These are phyloP conservation scores for Prototheca wickerhamii DNA, from an alignment of 163 green algal genomes.

Conservation along the genomic window DNA sequence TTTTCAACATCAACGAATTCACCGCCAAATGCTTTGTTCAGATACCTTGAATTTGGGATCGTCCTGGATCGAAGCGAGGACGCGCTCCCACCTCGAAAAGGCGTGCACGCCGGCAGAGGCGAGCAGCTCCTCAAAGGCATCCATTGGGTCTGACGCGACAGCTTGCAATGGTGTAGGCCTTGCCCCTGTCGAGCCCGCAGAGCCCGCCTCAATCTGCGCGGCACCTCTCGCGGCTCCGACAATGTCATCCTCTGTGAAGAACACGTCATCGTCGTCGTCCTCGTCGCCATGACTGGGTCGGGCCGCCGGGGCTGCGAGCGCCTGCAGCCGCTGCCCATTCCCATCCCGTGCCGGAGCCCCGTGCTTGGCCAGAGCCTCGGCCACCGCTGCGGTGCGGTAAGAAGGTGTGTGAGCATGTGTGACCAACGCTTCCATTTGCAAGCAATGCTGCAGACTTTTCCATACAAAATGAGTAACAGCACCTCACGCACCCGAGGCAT, in stretches of 20 bases:
- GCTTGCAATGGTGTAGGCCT: background rate
- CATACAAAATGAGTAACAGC: too few species aligned
- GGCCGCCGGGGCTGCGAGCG: background rate
- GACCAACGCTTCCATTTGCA: background rate
- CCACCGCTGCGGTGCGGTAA: background rate
- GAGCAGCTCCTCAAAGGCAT: slow-evolving; percentile 57
- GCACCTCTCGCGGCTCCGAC: background rate
- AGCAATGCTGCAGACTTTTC: background rate
- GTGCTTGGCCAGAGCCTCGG: background rate
- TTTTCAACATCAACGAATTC: background rate
- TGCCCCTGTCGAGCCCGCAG: background rate
- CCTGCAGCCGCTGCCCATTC: background rate
- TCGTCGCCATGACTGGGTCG: background rate
- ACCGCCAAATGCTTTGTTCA: background rate
- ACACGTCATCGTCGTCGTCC: slow-evolving; percentile 29
- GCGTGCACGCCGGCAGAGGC: slow-evolving; percentile 48
- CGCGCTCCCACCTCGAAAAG: slow-evolving; percentile 61
- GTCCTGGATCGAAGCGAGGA: slow-evolving; percentile 55
- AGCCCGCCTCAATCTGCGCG: background rate
- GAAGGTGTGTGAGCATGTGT: too few species aligned
- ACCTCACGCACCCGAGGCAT: background rate
- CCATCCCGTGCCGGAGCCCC: background rate
- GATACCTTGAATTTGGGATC: slow-evolving; percentile 52
- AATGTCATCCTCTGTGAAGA: slow-evolving; percentile 35
- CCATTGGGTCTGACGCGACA: slow-evolving; percentile 4